phyloP scores from a whole-genome alignment of 768 basidiomycete genomes.

The Vishniacozyma victoriae region DNA sequence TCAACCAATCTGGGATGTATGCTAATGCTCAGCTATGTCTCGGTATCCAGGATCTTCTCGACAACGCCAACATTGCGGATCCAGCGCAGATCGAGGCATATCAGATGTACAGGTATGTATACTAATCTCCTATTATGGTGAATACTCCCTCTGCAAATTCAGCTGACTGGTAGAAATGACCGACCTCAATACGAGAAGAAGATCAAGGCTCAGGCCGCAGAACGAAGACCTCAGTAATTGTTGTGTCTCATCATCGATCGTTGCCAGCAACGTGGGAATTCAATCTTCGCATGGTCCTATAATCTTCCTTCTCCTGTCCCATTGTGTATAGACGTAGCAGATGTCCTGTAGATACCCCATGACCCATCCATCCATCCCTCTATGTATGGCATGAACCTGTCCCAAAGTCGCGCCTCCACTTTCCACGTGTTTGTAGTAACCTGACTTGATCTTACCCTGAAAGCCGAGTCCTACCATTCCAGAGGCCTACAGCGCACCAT shows the following conservation, averaged over 20 bases:
- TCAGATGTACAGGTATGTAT: slow-evolving; percentile 93
- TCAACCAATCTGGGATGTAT: not conserved
- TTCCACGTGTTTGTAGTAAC: no score
- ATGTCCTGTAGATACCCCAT: no score
- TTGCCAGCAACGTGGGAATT: no score
- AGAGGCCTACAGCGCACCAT: no score
- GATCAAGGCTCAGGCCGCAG: slow-evolving; percentile 78
- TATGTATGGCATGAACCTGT: no score
- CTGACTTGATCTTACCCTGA: no score
- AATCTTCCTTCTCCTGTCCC: no score
- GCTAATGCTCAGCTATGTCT: slow-evolving; percentile 65
- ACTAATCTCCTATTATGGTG: not conserved
- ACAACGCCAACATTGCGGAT: slow-evolving; percentile 93
- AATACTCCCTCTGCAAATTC: slow-evolving; percentile 3
- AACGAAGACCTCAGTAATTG: slow-evolving; percentile 77
- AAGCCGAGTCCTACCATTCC: no score
- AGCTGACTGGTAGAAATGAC: slow-evolving; percentile 67
- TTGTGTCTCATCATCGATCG: not conserved
- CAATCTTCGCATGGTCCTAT: no score
- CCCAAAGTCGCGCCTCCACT: no score
- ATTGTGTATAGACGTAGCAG: no score
- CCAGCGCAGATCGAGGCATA: slow-evolving; percentile 98
- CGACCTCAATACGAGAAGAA: slow-evolving; percentile 82
- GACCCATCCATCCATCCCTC: no score
- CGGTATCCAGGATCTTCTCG: slow-evolving; percentile 90